Evolutionary conservation across 768 basidiomycete genomes (phyloP), one percentile per base, ranked within the genome.

Genomic region (Hygrocybe coccinea): DNA sequence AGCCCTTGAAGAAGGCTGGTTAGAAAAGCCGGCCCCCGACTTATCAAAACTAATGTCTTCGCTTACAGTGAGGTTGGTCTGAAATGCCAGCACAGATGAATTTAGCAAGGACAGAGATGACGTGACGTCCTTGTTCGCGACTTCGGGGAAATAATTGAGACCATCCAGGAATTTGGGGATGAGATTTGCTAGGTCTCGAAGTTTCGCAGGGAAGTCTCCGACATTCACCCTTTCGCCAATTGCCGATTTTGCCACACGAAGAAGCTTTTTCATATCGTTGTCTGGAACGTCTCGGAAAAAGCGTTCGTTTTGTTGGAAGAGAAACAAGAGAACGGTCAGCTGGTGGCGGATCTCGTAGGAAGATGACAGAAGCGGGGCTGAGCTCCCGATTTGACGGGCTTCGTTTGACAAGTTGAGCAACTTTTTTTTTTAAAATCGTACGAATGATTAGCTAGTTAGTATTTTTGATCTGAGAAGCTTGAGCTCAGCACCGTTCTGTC

Each of bases 101-200:
- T 88, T 87, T 11, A 39, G 12, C 38, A 39, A 4, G 3, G 4
- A 3, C 38, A 39, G 14, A 19, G 38, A 39, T 12, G 19, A 39
- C 3, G 19, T 19, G 54, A 81, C 81, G 5, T 80, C 82, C 60
- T 90, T 86, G 50, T 89, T 85, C 24, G 79, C 82, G 61, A 87
- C 87, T 64, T 89, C 88, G 0, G 87, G 87, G 59, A 90, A 89
- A 63, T 89, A 87, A 55, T 89, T 87, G 58, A 90, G 67, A 60
- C 84, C 84, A 46, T 83, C 76, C 56, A 87, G 67, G 62, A 90
- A 90, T 0, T 81, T 84, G 19, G 75, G 80, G 12, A 89, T 80
- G 53, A 85, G 86, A n/a, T 72, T 73, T 3, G 86, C 85, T 36
- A 89, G 72, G 29, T 70, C 68, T 57, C 82, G 79, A 50, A 90